Percentiles rank a stretch among this genome's conserved stretches.
These are phyloP conservation scores for Inosperma sp. DNA, from an alignment of 768 basidiomycete species.

Conservation along the genomic window DNA sequence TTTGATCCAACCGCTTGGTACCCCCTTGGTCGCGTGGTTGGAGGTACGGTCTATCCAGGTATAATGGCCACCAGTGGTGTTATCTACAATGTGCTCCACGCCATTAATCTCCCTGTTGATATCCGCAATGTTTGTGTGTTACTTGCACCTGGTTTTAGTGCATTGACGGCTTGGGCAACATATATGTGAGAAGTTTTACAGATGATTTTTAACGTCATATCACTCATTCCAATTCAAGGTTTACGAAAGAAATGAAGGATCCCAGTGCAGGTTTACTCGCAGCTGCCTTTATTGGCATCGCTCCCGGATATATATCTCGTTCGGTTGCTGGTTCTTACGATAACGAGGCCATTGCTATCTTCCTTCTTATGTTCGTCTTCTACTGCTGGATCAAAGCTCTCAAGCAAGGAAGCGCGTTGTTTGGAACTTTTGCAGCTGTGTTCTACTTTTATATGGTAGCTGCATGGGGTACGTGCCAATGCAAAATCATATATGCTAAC, in stretches of 20 bases:
- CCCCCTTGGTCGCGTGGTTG: slow-evolving; percentile 95
- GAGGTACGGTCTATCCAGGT: slow-evolving; percentile 97
- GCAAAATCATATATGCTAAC: not conserved
- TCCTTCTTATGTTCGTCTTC: slow-evolving; percentile 99
- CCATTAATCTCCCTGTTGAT: slow-evolving; percentile 91
- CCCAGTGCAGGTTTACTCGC: slow-evolving; percentile 95
- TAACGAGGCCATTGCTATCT: slow-evolving; percentile 99
- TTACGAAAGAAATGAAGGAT: slow-evolving; percentile 95
- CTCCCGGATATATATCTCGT: slow-evolving; percentile 97
- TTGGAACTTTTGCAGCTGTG: slow-evolving; percentile 82
- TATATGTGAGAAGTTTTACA: slow-evolving; percentile 70
- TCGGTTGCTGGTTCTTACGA: slow-evolving; percentile 99
- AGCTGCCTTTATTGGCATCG: slow-evolving; percentile 97
- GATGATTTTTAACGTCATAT: not conserved
- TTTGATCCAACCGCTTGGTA: slow-evolving; percentile 99
- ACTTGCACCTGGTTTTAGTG: slow-evolving; percentile 94
- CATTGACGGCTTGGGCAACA: slow-evolving; percentile 93
- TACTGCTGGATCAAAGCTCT: slow-evolving; percentile 95
- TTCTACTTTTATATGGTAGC: slow-evolving; percentile 99
- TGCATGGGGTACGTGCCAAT: slow-evolving; percentile 76
- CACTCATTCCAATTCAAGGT: slow-evolving; percentile 44
- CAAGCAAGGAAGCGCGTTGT: slow-evolving; percentile 90
- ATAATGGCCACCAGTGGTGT: slow-evolving; percentile 97
- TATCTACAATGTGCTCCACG: slow-evolving; percentile 88
- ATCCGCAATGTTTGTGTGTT: slow-evolving; percentile 96